phyloP scores from a whole-genome alignment of 2,329 filamentous ascomycete genomes.

The Ophiostoma pallidulum region DNA sequence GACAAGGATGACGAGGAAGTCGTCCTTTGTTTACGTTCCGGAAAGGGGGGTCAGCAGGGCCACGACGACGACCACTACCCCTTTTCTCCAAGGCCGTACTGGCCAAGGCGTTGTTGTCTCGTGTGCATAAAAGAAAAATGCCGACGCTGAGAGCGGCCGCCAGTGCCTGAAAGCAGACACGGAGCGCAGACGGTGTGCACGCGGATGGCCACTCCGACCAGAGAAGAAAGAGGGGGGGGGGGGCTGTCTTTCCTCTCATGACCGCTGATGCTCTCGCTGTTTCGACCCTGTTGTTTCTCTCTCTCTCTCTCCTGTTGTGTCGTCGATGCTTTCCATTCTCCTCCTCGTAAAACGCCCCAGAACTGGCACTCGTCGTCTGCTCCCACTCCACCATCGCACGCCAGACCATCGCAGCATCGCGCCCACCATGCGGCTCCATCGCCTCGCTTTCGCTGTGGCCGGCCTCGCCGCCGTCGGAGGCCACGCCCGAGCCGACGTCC shows the following conservation, averaged over 20 bases:
- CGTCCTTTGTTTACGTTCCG: slow-evolving; percentile 4
- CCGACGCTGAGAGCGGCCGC: too few species aligned
- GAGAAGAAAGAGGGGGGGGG: too few species aligned
- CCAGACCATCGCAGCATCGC: not conserved
- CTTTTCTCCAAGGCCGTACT: not conserved
- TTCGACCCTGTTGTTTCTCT: not conserved
- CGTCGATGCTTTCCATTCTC: not conserved
- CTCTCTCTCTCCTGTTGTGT: not conserved
- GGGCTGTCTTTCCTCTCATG: too few species aligned
- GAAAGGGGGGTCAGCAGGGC: not conserved
- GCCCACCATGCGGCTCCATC: not conserved
- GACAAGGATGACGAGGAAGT: too few species aligned
- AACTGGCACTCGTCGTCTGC: not conserved
- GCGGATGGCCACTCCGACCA: too few species aligned
- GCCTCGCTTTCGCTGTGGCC: not conserved
- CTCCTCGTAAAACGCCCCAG: not conserved
- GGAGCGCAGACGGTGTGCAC: too few species aligned
- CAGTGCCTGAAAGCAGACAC: too few species aligned
- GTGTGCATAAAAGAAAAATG: too few species aligned
- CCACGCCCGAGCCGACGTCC: too few species aligned
- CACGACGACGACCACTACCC: not conserved
- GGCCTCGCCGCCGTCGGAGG: not conserved
- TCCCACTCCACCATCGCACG: too few species aligned
- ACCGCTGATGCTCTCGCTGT: too few species aligned
- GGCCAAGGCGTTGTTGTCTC: too few species aligned